phyloP scores from a whole-genome alignment of 139 green algal genomes.

The Parachlorella kessleri region DNA sequence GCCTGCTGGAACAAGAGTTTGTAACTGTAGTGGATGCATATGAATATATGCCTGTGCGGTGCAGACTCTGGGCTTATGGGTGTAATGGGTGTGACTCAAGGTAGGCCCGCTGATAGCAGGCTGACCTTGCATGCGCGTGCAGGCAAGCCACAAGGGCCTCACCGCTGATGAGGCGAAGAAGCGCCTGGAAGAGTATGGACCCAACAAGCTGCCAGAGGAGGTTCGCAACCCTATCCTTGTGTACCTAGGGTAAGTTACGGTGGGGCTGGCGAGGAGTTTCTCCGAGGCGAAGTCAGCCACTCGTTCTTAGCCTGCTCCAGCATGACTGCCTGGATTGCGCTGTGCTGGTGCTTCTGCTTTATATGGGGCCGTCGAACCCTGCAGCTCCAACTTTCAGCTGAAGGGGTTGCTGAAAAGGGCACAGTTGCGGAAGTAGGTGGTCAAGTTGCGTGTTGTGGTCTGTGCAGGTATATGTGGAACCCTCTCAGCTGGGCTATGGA shows the following conservation, averaged over 20 bases:
- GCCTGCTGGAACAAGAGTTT: not conserved
- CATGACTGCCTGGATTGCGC: no score
- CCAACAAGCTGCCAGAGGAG: slow-evolving; percentile 82
- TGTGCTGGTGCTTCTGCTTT: no score
- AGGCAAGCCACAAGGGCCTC: slow-evolving; percentile 50
- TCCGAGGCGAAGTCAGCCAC: no score
- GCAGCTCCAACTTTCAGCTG: no score
- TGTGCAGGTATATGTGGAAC: slow-evolving; percentile 77
- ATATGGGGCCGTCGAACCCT: no score
- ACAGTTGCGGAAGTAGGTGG: no score
- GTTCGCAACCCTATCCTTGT: slow-evolving; percentile 64
- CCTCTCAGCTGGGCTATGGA: slow-evolving; percentile 88
- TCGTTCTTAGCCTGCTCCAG: no score
- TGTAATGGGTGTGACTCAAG: no score
- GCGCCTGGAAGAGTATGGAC: slow-evolving; percentile 72
- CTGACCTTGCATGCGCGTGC: not conserved
- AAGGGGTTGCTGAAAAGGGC: no score
- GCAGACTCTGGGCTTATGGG: not conserved
- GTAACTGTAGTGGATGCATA: no score
- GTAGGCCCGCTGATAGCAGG: not conserved
- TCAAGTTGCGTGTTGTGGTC: no score
- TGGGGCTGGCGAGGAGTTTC: no score
- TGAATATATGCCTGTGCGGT: not conserved
- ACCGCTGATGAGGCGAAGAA: slow-evolving; percentile 51
- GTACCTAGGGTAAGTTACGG: slow-evolving; percentile 13